Conservation (phyloP, 2,329 filamentous ascomycete genomes). For the Zasmidium cellare region DNA sequence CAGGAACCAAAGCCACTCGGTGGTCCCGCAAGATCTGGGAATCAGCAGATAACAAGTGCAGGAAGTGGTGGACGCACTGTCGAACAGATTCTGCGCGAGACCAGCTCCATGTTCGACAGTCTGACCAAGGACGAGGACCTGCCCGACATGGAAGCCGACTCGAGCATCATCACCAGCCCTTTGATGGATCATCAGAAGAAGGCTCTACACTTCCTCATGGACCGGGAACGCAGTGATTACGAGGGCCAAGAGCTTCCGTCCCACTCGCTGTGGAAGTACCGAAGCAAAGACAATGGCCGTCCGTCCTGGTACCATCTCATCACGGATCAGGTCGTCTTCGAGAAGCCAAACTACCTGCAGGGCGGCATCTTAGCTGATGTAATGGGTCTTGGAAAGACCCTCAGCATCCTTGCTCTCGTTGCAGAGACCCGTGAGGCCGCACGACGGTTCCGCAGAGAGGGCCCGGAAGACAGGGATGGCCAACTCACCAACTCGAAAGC, state of each 20-base stretch:
- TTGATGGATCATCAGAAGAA: slow-evolving; percentile 87
- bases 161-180: slow-evolving; percentile 61
- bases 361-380: slow-evolving; percentile 53
- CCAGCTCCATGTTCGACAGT: slow-evolving; percentile 79
- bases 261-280: slow-evolving; percentile 75
- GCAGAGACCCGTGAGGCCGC: slow-evolving; percentile 65
- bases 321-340: slow-evolving; percentile 61
- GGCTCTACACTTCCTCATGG: slow-evolving; percentile 81
- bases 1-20: slow-evolving; percentile 52
- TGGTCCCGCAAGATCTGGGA: not conserved
- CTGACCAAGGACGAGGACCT: slow-evolving; percentile 70
- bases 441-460: slow-evolving; percentile 59
- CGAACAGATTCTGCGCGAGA: slow-evolving; percentile 83
- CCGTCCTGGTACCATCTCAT: slow-evolving; percentile 79
- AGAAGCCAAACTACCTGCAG: slow-evolving; percentile 37
- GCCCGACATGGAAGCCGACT: slow-evolving; percentile 67
- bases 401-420: slow-evolving; percentile 81
- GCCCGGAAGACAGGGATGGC: slow-evolving; percentile 47
- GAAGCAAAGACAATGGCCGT: slow-evolving; percentile 56
- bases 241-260: slow-evolving; percentile 52
- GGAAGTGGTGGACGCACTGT: slow-evolving; percentile 57
- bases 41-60: slow-evolving; percentile 7
- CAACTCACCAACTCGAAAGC: slow-evolving; percentile 66
- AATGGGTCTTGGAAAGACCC: slow-evolving; percentile 55
- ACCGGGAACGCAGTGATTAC: slow-evolving; percentile 68